phyloP scores from a whole-genome alignment of 805 yeast genomes.

The Sugiyamaella boreocaroliniensis region DNA sequence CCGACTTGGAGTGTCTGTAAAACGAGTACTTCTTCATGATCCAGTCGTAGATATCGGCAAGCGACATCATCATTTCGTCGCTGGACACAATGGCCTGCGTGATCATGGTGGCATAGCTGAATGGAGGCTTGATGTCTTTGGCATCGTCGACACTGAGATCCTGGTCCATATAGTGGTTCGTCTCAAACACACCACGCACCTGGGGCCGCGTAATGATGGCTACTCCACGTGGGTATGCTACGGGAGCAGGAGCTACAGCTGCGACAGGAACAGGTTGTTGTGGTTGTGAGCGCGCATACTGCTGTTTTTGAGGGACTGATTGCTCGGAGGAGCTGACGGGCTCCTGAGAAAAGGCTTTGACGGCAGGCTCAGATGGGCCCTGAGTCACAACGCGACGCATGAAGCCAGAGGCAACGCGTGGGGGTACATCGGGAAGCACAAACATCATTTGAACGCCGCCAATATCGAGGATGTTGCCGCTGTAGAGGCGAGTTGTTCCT shows the following conservation, averaged over 20 bases:
- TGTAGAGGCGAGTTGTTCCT: slow-evolving; percentile 45
- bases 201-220: slow-evolving; percentile 39
- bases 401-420: slow-evolving; percentile 44
- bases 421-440: slow-evolving; percentile 85
- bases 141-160: slow-evolving; percentile 80
- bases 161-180: slow-evolving; percentile 28
- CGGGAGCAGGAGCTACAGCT: background rate
- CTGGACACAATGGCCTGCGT: slow-evolving; percentile 93
- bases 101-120: slow-evolving; percentile 95
- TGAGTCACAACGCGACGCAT: background rate
- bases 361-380: background rate
- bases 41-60: slow-evolving; percentile 90
- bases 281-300: background rate
- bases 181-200: slow-evolving; percentile 29
- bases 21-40: slow-evolving; percentile 82
- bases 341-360: background rate
- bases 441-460: slow-evolving; percentile 99
- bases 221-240: slow-evolving; percentile 36
- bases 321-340: background rate
- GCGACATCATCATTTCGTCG: slow-evolving; percentile 77
- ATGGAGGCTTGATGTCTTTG: slow-evolving; percentile 92
- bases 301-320: slow-evolving; percentile 2
- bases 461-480: slow-evolving; percentile 89
- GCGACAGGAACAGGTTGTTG: background rate
- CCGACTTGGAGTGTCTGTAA: slow-evolving; percentile 85